Base-by-base conservation (phyloP, 1,284 basidiomycete species). In the Anthracocystis panici-leucophaei region DNA sequence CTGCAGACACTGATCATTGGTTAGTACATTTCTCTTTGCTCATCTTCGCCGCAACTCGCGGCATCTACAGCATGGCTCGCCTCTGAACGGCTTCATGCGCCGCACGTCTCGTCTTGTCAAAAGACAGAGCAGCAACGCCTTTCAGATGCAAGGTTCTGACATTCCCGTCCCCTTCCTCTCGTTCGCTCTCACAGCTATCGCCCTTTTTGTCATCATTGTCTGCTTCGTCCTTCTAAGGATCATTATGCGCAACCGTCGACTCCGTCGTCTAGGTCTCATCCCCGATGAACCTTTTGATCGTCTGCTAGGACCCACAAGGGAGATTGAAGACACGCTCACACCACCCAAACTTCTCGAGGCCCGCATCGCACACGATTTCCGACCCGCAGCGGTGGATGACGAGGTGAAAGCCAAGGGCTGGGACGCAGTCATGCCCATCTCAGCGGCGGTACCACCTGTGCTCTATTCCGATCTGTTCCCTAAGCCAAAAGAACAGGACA, bases 181-280 rank as follows among this genome's bases (percentile, higher is more conserved):
- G 23, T 81, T 81, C 51, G 75, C 73, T 46, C 27, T 75, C 52
- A 61, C 73, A 77, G 80, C 80, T 27, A 79, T 82, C 63, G 80
- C 80, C n/a, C 76, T 82, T 23, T 82, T 82, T 46, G 73, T 82
- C 54, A 62, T 82, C 31, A 79, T 82, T 23, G 79, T 82, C 53
- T 77, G 79, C 55, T 82, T 82, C 45, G 79, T 82, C 38, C 79
- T 82, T 11, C 46, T 82, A 35, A 65, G 80, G 52, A 81, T 82
- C 57, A 78, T 81, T 57, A 60, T 82, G 59, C 65, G 80, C 51
- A 82, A 82, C 44, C 75, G 80, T 21, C 66, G 80, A 29, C 68
- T 82, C 2, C 64, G 80, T 20, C 71, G 78, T 7, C 57, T 81
- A n/a, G 80, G 80, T 9, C 53, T 82, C 20, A 60, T 76, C 20